Percentiles rank a stretch among this genome's conserved stretches.
These are phyloP conservation scores for Juglanconis juglandina DNA, from an alignment of 2,329 filamentous ascomycete genomes.

Conservation along the genomic window DNA sequence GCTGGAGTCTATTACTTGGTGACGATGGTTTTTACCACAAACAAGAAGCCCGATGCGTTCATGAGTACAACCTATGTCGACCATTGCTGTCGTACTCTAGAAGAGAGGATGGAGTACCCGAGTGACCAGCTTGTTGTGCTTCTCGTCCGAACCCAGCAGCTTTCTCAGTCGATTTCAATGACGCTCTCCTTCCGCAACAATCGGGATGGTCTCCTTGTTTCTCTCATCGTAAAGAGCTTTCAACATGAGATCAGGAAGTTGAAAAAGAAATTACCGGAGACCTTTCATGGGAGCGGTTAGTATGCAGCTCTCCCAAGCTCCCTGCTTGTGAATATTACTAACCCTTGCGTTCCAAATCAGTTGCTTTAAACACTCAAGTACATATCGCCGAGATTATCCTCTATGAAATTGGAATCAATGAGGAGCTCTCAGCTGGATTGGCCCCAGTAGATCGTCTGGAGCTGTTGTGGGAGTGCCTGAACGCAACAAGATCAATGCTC, in stretches of 20 bases:
- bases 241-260: slow-evolving; percentile 42
- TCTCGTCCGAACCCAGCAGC: slow-evolving; percentile 45
- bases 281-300: slow-evolving; percentile 34
- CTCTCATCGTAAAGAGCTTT: slow-evolving; percentile 40
- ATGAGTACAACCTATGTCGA: slow-evolving; percentile 45
- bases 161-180: slow-evolving; percentile 44
- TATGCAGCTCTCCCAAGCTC: background rate
- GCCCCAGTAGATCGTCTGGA: slow-evolving; percentile 37
- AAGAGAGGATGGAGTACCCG: slow-evolving; percentile 38
- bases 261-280: slow-evolving; percentile 32
- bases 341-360: slow-evolving; percentile 23
- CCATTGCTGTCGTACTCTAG: slow-evolving; percentile 40
- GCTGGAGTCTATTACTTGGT: slow-evolving; percentile 49
- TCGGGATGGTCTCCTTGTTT: slow-evolving; percentile 32
- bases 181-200: slow-evolving; percentile 32
- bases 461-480: slow-evolving; percentile 44
- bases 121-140: slow-evolving; percentile 43
- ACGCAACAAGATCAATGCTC: slow-evolving; percentile 39
- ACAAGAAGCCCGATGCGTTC: slow-evolving; percentile 45
- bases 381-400: slow-evolving; percentile 44
- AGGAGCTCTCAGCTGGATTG: slow-evolving; percentile 32
- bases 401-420: slow-evolving; percentile 44
- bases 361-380: slow-evolving; percentile 38
- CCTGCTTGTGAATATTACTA: too few species aligned
- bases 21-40: slow-evolving; percentile 37